Percentiles rank a stretch among this genome's conserved stretches.
phyloP scores from a whole-genome alignment of 805 yeast species.

The Teunomyces panamensis region DNA sequence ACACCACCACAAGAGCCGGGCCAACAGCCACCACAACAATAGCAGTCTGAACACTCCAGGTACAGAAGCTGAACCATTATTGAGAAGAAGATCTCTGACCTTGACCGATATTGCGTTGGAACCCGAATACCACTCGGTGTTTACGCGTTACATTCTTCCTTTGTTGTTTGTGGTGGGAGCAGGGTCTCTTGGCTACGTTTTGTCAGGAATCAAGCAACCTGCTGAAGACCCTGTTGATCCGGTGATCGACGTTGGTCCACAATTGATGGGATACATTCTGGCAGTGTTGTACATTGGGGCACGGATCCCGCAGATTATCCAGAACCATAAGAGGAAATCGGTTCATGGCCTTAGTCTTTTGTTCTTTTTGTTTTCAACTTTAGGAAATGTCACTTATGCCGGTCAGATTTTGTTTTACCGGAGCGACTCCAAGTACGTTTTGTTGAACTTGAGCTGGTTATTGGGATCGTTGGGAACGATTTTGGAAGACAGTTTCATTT shows the following conservation, averaged over 20 bases:
- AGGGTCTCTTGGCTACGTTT: constrained; percentile 58
- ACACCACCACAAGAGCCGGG: constrained; percentile 19
- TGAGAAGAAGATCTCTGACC: constrained; percentile 51
- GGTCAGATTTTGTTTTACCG: constrained; percentile 68
- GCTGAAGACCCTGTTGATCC: constrained; percentile 17
- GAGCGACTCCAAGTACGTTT: constrained; percentile 56
- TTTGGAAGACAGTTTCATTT: constrained; percentile 64
- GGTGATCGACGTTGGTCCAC: constrained; percentile 50
- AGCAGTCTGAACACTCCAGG: constrained; percentile 4
- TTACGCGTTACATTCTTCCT: constrained; percentile 55
- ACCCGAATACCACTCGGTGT: constrained; percentile 45
- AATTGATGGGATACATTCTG: constrained; percentile 65
- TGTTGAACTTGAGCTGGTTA: constrained; percentile 70
- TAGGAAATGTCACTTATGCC: constrained; percentile 76
- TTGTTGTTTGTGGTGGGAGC: constrained; percentile 58
- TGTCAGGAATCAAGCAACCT: constrained; percentile 37
- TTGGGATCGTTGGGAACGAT: constrained; percentile 78
- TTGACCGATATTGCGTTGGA: constrained; percentile 49
- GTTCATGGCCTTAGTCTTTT: constrained; percentile 84
- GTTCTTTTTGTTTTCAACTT: constrained; percentile 68
- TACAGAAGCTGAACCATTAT: constrained; percentile 22
- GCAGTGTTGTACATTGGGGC: constrained; percentile 72
- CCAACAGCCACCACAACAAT: constrained; percentile 9
- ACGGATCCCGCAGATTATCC: constrained; percentile 74
- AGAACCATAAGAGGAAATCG: constrained; percentile 73